Base-by-base conservation (phyloP, 331 rosid genomes). In the Malus hybrid region DNA sequence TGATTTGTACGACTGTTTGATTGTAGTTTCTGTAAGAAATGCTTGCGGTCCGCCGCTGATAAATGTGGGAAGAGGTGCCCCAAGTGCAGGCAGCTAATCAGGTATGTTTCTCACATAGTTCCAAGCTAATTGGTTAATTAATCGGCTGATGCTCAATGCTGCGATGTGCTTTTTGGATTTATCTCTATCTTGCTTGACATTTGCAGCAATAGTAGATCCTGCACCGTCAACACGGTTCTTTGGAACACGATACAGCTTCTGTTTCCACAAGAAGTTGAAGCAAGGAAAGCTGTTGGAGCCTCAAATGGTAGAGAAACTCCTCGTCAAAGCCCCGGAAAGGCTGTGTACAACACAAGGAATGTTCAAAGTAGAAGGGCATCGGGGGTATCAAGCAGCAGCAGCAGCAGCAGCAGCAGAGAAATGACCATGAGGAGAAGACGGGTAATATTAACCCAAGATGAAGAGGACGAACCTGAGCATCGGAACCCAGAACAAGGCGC, bases 241-340 rank as follows among this genome's bases (percentile, higher is more conserved):
- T 95, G 97, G 99, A 95, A 95, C 77, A 95, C 99, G 55, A 95
- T 92, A 74, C 99, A 90, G 79, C 97, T 95, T 57, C 88, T 95
- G n/a, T 92, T 95, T 79, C 97, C 96, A 2, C 84, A 84, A 60
- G 99, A 95, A 84, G 86, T 92, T 71, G 91, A 92, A 79, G 90
- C 87, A 76, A 90, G 96, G 76, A 90, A 90, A 88, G 87, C 67
- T 64, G 88, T 85, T 11, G 76, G 75, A 28, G 76, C 85, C 50
- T 77, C 50, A 24, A 87, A 86, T 34, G 57, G 71, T 28, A 68
- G 84, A 74, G 83, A 86, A 77, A 80, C 80, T 15, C 56, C 73
- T 63, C 20, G 24, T 48, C 54, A 69, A 71, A 84, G 62, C 77
- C 84, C 87, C 19, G 88, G 83, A 81, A 79, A 66, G 70, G 83